These are phyloP conservation scores for Starmerella khaoyaiensis DNA, from an alignment of 805 yeast genomes.

Conservation along the genomic window DNA sequence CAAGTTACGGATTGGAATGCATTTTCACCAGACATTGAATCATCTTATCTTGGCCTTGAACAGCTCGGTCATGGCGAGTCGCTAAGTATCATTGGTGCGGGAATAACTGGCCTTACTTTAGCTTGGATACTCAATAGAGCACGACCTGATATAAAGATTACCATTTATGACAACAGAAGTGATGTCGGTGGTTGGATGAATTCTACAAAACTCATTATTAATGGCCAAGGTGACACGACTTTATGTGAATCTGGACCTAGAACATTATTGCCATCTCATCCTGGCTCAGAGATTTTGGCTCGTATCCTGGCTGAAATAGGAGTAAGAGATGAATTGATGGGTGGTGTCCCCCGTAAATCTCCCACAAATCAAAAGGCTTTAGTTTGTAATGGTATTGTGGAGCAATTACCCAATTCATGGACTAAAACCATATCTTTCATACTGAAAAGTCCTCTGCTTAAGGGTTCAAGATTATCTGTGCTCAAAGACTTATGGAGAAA, in stretches of 20 bases:
- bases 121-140: slow-evolving; percentile 38
- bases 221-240: neutral
- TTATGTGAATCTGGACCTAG: slow-evolving; percentile 78
- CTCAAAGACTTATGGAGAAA: slow-evolving; percentile 27
- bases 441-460: slow-evolving; percentile 27
- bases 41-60: slow-evolving; percentile 22
- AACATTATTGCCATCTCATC: slow-evolving; percentile 70
- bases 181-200: slow-evolving; percentile 71
- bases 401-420: slow-evolving; percentile 25
- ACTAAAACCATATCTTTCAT: slow-evolving; percentile 19
- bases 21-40: slow-evolving; percentile 24
- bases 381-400: slow-evolving; percentile 29
- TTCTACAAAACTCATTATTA: neutral
- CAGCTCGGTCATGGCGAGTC: slow-evolving; percentile 26
- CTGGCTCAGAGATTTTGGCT: slow-evolving; percentile 38
- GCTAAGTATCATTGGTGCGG: slow-evolving; percentile 75
- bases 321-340: slow-evolving; percentile 35
- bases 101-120: slow-evolving; percentile 66
- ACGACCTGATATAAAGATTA: slow-evolving; percentile 64
- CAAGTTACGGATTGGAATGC: slow-evolving; percentile 21
- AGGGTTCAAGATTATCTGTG: slow-evolving; percentile 44
- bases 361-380: slow-evolving; percentile 63
- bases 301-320: slow-evolving; percentile 34
- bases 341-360: slow-evolving; percentile 45
- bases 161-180: slow-evolving; percentile 43